Evolutionary conservation across 1,284 basidiomycete genomes (phyloP).

Genomic region (Phlebopus sp.): DNA sequence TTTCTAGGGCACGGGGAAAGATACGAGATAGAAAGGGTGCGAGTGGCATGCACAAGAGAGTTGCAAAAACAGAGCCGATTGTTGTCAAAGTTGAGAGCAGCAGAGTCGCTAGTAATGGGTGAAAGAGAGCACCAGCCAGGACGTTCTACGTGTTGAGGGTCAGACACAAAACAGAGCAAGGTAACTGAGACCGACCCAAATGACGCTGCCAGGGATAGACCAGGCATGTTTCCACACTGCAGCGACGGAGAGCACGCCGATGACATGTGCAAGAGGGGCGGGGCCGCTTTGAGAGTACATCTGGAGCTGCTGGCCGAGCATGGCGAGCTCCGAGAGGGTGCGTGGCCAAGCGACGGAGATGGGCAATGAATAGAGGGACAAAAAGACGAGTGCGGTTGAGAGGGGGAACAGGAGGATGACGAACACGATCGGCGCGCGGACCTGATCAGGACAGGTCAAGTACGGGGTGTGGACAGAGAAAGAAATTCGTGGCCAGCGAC

Average conservation of each 20-base stretch:
- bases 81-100: conserved; percentile 82
- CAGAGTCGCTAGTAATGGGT: conserved; percentile 74
- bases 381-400: conserved; percentile 51
- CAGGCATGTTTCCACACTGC: conserved; percentile 93
- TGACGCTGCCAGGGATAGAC: conserved; percentile 88
- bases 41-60: conserved; percentile 76
- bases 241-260: conserved; percentile 80
- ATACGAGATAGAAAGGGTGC: conserved; percentile 77
- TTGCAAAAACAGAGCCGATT: conserved; percentile 78
- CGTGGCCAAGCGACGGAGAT: conserved; percentile 74
- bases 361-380: conserved; percentile 57
- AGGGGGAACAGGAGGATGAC: conserved; percentile 70
- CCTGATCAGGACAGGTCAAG: conserved; percentile 37
- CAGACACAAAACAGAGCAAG: conserved; percentile 21
- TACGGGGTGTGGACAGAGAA: conserved; percentile 20
- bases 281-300: conserved; percentile 71
- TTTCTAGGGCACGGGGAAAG: conserved; percentile 81
- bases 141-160: conserved; percentile 62
- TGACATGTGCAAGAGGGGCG: conserved; percentile 61
- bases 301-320: conserved; percentile 70
- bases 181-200: conserved; percentile 61
- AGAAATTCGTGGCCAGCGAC: conserved; percentile 38
- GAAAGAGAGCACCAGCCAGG: conserved; percentile 82
- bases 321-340: conserved; percentile 69
- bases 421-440: conserved; percentile 61